Evolutionary conservation across 2,329 filamentous ascomycete genomes (phyloP).

Genomic region (Endoconidiophora laricicola): DNA sequence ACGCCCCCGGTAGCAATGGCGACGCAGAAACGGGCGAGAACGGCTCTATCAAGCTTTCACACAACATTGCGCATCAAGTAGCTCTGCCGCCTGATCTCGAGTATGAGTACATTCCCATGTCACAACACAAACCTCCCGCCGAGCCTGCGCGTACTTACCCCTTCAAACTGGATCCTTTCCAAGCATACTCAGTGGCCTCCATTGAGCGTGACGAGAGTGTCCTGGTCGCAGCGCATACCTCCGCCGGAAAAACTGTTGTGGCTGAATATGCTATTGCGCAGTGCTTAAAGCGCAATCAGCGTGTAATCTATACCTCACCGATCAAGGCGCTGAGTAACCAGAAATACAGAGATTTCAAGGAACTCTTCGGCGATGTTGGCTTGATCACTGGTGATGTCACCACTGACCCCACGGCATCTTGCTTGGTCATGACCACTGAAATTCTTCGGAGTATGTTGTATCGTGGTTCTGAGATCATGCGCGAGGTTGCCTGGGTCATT

Average conservation of each 20-base stretch:
- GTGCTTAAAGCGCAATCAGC: constrained; percentile 89
- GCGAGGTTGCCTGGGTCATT: constrained; percentile 94
- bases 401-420: constrained; percentile 96
- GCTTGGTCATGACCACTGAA: constrained; percentile 97
- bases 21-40: constrained; percentile 23
- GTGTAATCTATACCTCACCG: constrained; percentile 97
- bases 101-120: constrained; percentile 90
- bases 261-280: constrained; percentile 97
- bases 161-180: constrained; percentile 94
- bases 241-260: constrained; percentile 94
- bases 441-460: constrained; percentile 99
- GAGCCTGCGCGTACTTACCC: constrained; percentile 70
- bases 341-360: constrained; percentile 92
- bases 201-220: constrained; percentile 96
- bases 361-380: constrained; percentile 90
- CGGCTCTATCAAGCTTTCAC: constrained; percentile 65
- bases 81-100: constrained; percentile 84
- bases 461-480: constrained; percentile 96
- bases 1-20: constrained; percentile 22
- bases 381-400: constrained; percentile 99
- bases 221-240: constrained; percentile 89
- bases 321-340: constrained; percentile 99
- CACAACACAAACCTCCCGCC: constrained; percentile 77
- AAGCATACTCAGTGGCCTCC: constrained; percentile 82
- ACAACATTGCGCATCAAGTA: constrained; percentile 98